Percentiles rank a stretch among this genome's conserved stretches.
phyloP scores from a whole-genome alignment of 495 filamentous ascomycete species.

The Usnea hakonensis region DNA sequence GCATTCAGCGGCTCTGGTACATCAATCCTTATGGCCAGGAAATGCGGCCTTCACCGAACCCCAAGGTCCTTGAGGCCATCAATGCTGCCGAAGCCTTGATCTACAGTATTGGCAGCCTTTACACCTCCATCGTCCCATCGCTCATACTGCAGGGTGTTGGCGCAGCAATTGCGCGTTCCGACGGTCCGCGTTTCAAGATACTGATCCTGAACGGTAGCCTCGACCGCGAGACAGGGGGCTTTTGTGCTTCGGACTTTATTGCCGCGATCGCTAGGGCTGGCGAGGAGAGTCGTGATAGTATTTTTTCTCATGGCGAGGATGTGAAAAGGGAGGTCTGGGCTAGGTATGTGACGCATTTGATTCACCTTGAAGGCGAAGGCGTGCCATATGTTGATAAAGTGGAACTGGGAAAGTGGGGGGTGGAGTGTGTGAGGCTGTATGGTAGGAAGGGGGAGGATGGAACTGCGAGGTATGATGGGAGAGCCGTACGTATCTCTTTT shows the following conservation, averaged over 20 bases:
- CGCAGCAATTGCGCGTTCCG: slow-evolving; percentile 34
- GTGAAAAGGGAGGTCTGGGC: slow-evolving; percentile 28
- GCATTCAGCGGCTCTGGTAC: slow-evolving; percentile 85
- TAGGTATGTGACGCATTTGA: slow-evolving; percentile 71
- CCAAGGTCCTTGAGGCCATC: slow-evolving; percentile 64
- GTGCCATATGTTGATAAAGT: slow-evolving; percentile 63
- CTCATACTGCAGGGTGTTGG: slow-evolving; percentile 62
- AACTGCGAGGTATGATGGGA: slow-evolving; percentile 69
- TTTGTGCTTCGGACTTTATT: slow-evolving; percentile 70
- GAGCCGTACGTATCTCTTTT: slow-evolving; percentile 31
- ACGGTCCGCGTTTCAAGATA: slow-evolving; percentile 53
- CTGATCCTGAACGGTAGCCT: slow-evolving; percentile 74
- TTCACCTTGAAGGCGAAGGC: slow-evolving; percentile 68
- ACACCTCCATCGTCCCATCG: slow-evolving; percentile 71
- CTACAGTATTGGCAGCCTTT: slow-evolving; percentile 86
- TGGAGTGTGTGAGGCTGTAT: slow-evolving; percentile 69
- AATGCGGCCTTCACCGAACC: slow-evolving; percentile 73
- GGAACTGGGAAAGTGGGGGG: slow-evolving; percentile 56
- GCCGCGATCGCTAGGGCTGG: slow-evolving; percentile 63
- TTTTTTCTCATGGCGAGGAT: neutral
- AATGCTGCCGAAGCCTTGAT: slow-evolving; percentile 57
- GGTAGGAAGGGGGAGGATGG: slow-evolving; percentile 52
- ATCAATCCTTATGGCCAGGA: slow-evolving; percentile 95
- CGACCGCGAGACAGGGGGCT: slow-evolving; percentile 80
- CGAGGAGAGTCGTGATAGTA: slow-evolving; percentile 38